phyloP scores from a whole-genome alignment of 2,329 filamentous ascomycete species.

The Botrytis hyacinthi region DNA sequence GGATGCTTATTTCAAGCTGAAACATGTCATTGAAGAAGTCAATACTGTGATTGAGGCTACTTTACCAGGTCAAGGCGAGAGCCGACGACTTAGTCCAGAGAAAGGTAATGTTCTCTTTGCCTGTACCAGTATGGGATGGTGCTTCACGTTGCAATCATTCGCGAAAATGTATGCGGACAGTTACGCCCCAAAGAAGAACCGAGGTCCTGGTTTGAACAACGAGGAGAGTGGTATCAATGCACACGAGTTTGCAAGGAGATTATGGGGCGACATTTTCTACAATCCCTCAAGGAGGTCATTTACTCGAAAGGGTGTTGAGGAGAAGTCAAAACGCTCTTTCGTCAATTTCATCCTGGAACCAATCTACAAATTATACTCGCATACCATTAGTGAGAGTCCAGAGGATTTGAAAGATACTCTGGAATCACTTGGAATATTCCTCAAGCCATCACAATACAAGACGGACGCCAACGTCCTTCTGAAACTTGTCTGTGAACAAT shows the following conservation, averaged over 20 bases:
- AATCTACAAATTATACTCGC: slow-evolving; percentile 95
- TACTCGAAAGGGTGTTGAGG: slow-evolving; percentile 80
- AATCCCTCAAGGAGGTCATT: slow-evolving; percentile 90
- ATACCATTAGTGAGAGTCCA: slow-evolving; percentile 88
- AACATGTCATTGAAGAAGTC: slow-evolving; percentile 97
- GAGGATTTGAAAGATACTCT: slow-evolving; percentile 80
- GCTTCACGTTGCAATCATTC: slow-evolving; percentile 91
- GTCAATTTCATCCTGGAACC: slow-evolving; percentile 94
- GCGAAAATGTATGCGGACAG: slow-evolving; percentile 93
- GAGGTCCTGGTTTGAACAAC: slow-evolving; percentile 42
- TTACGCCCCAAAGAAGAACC: slow-evolving; percentile 50
- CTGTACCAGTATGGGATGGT: slow-evolving; percentile 92
- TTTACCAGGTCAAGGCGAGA: slow-evolving; percentile 75
- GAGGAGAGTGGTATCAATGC: slow-evolving; percentile 59
- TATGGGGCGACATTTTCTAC: slow-evolving; percentile 98
- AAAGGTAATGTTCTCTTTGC: slow-evolving; percentile 98
- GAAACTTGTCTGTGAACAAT: slow-evolving; percentile 87
- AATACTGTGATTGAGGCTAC: slow-evolving; percentile 93
- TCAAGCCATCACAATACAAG: slow-evolving; percentile 93
- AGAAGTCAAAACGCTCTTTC: slow-evolving; percentile 79
- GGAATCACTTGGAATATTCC: slow-evolving; percentile 71
- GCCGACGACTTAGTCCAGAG: slow-evolving; percentile 82
- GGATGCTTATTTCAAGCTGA: slow-evolving; percentile 98
- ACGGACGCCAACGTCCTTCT: slow-evolving; percentile 85
- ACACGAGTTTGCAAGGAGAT: slow-evolving; percentile 75